Conservation (phyloP, 2,329 filamentous ascomycete species). For the Cytospora leucostoma region DNA sequence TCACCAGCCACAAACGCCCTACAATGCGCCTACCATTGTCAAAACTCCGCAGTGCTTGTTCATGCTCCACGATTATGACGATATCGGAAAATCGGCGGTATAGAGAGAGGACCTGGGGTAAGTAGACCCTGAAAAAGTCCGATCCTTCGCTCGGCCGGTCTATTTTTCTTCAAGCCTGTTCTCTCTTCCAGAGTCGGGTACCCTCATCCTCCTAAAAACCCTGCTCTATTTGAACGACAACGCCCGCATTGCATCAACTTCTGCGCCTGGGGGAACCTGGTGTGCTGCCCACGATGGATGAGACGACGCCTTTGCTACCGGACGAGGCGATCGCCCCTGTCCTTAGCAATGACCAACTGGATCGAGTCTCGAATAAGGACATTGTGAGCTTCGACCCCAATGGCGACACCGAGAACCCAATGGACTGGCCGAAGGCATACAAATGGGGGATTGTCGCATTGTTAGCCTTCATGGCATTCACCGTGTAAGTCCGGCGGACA, state of each 20-base stretch:
- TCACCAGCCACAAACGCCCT: background rate
- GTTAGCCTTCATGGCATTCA: slow-evolving; percentile 57
- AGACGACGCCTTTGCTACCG: slow-evolving; percentile 38
- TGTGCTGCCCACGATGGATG: slow-evolving; percentile 35
- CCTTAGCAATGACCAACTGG: slow-evolving; percentile 31
- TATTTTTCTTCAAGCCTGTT: background rate
- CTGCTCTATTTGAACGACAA: background rate
- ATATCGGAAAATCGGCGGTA: background rate
- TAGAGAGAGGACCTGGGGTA: background rate
- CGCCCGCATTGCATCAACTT: background rate
- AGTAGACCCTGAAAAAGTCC: background rate
- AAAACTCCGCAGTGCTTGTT: background rate
- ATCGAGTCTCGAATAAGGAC: slow-evolving; percentile 28
- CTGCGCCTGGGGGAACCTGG: background rate
- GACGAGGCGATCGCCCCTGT: slow-evolving; percentile 30
- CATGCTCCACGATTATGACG: no score
- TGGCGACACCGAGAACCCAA: slow-evolving; percentile 53
- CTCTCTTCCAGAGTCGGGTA: background rate
- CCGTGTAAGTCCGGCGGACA: slow-evolving; percentile 46
- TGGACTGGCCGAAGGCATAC: slow-evolving; percentile 53
- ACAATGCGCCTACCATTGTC: background rate
- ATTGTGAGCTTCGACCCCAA: slow-evolving; percentile 48
- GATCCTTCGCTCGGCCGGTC: background rate
- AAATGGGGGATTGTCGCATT: slow-evolving; percentile 57
- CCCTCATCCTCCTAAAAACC: background rate